A percentile compares a stretch with the other conserved stretches of the same genome.
These are phyloP conservation scores for Leishmania guyanensis DNA, from an alignment of 208 protist genomes.

Conservation along the genomic window DNA sequence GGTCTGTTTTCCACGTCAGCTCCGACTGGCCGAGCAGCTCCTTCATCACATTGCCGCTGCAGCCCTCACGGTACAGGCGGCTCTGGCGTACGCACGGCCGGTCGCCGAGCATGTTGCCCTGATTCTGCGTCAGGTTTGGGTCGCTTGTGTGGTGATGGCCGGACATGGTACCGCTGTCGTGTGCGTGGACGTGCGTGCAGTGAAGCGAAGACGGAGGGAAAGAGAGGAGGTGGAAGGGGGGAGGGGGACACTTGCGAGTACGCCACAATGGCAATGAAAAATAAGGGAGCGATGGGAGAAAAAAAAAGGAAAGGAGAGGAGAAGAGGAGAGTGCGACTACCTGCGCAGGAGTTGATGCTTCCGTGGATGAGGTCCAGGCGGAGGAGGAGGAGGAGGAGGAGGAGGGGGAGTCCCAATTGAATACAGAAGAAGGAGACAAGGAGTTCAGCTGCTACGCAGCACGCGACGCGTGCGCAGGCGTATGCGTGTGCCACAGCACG, in stretches of 20 bases:
- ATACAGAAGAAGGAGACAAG: background rate
- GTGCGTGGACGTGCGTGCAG: background rate
- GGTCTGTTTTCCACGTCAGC: constrained; percentile 84
- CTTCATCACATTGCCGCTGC: constrained; percentile 88
- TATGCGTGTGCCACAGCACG: background rate
- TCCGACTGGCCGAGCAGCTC: constrained; percentile 76
- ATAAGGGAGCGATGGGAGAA: too few species aligned
- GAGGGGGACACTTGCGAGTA: background rate
- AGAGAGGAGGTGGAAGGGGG: background rate
- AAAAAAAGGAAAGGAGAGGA: background rate
- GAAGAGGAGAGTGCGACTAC: background rate
- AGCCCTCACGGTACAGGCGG: constrained; percentile 75
- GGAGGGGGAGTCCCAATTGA: background rate
- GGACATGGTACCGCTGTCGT: constrained; percentile 33
- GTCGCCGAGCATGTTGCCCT: constrained; percentile 86
- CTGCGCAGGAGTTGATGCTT: background rate
- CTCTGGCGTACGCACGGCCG: constrained; percentile 90
- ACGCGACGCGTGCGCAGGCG: too few species aligned
- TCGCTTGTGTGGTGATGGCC: constrained; percentile 41
- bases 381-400: background rate
- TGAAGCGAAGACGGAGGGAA: background rate
- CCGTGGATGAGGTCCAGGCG: background rate
- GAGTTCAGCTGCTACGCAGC: background rate
- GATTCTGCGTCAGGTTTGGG: constrained; percentile 78
- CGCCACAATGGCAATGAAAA: background rate